phyloP scores from a whole-genome alignment of 345 rosid species.

The Eucalyptus leucophloia region DNA sequence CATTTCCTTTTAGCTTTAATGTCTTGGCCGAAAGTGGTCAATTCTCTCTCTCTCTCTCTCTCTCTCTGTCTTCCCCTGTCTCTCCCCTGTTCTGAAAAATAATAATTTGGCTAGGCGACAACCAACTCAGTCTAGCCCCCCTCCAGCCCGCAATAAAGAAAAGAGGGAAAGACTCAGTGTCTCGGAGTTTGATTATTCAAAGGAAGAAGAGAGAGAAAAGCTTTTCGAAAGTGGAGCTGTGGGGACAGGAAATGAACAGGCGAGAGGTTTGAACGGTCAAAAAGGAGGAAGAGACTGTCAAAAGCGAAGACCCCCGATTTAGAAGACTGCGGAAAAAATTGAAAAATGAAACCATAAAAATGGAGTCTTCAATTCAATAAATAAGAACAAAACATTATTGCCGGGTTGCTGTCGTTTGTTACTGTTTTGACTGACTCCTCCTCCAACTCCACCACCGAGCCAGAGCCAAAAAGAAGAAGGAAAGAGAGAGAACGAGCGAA shows the following conservation, averaged over 20 bases:
- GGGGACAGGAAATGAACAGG: background rate
- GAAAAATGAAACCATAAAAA: background rate
- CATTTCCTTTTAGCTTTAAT: background rate
- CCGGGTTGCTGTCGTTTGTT: constrained; percentile 7
- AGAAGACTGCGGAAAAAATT: background rate
- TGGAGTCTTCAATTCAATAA: background rate
- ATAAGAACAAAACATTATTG: constrained; percentile 3
- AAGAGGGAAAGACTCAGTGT: background rate
- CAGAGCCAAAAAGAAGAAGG: background rate
- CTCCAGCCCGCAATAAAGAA: background rate
- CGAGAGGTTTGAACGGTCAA: constrained; percentile 51
- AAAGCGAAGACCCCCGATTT: background rate
- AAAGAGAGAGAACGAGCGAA: background rate
- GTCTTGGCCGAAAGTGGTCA: background rate
- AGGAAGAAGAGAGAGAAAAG: background rate
- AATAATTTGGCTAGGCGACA: background rate
- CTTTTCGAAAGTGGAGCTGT: background rate
- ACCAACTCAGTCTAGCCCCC: background rate
- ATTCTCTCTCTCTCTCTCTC: background rate
- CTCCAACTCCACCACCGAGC: background rate
- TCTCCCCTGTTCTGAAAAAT: background rate
- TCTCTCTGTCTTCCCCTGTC: background rate
- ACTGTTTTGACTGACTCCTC: constrained; percentile 4
- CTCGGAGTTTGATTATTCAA: background rate
- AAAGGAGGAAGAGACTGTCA: constrained; percentile 10